Percentiles rank a stretch among this genome's conserved stretches.
Evolutionary conservation across 805 yeast species (phyloP).

Genomic region (Brettanomyces naardenensis): DNA sequence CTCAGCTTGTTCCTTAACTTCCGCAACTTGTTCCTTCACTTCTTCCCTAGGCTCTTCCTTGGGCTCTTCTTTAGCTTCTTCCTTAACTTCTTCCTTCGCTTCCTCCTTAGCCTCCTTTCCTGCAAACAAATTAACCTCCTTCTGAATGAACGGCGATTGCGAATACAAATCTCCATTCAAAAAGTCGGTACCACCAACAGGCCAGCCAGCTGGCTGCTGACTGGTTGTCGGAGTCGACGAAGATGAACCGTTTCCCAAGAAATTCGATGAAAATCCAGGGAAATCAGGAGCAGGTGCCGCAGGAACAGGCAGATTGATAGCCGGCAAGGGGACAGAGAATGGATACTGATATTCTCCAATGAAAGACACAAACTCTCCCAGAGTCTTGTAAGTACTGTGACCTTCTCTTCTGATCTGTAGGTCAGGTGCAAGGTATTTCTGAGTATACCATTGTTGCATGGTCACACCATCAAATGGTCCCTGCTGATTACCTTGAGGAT

Average conservation of each 20-base stretch:
- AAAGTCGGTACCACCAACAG: not conserved
- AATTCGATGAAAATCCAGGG: not conserved
- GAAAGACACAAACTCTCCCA: constrained; percentile 43
- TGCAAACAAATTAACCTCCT: not conserved
- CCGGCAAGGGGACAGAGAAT: constrained; percentile 52
- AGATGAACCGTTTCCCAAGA: too few species aligned
- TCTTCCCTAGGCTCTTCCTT: not conserved
- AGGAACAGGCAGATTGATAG: not conserved
- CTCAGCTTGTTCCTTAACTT: not conserved
- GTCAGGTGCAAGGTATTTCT: constrained; percentile 48
- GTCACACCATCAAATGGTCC: constrained; percentile 71
- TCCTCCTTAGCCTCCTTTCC: not conserved
- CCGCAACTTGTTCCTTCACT: not conserved
- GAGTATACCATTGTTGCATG: constrained; percentile 75
- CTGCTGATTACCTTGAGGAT: constrained; percentile 60
- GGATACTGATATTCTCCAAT: constrained; percentile 49
- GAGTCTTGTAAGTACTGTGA: constrained; percentile 39
- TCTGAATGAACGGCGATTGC: not conserved
- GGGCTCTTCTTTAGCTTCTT: constrained; percentile 2
- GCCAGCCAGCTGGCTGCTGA: not conserved
- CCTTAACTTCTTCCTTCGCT: constrained; percentile 5
- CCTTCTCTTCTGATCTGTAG: constrained; percentile 53
- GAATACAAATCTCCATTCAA: not conserved
- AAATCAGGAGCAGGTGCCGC: not conserved
- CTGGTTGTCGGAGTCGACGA: not conserved